These are phyloP conservation scores for Starmera stellimalicola DNA, from an alignment of 1,139 yeast species.

Conservation along the genomic window DNA sequence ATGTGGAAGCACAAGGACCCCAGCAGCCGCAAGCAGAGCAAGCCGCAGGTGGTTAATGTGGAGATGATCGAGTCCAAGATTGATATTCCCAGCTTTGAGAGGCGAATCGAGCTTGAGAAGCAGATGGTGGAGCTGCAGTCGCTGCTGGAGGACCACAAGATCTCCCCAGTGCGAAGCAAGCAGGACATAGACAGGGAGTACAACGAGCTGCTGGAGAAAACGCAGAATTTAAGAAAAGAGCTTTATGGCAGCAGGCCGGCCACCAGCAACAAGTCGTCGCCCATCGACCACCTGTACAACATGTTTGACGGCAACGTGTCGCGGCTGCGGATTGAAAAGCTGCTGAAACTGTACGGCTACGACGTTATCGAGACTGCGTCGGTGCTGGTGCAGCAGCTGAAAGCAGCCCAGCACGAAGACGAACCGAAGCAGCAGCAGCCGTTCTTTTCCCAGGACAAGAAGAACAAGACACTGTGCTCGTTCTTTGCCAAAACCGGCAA, in stretches of 20 bases:
- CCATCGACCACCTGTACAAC: conserved; percentile 13
- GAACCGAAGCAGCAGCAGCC: neutral
- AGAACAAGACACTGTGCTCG: conserved; percentile 24
- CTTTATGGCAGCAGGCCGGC: conserved; percentile 11
- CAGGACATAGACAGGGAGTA: conserved; percentile 5
- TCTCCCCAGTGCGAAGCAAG: neutral
- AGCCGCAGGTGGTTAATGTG: conserved; percentile 13
- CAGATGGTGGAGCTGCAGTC: conserved; percentile 13
- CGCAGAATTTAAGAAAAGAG: conserved; percentile 10
- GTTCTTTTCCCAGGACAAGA: conserved; percentile 10
- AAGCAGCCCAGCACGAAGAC: conserved; percentile 1
- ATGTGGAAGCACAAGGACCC: conserved; percentile 31
- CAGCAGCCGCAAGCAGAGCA: conserved; percentile 2
- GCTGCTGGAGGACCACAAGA: neutral
- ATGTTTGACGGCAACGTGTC: conserved; percentile 14
- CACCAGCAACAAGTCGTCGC: conserved; percentile 11
- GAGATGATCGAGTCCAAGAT: conserved; percentile 12
- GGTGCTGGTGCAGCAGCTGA: conserved; percentile 13
- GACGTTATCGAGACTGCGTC: conserved; percentile 15
- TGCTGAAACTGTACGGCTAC: conserved; percentile 14
- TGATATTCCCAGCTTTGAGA: conserved; percentile 18
- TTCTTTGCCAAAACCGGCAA: conserved; percentile 29
- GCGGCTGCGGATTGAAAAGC: conserved; percentile 14
- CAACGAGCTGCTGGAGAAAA: conserved; percentile 10
- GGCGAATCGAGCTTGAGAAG: conserved; percentile 15